Conservation (phyloP, 2,329 filamentous ascomycete genomes). For the Talaromyces sp. region DNA sequence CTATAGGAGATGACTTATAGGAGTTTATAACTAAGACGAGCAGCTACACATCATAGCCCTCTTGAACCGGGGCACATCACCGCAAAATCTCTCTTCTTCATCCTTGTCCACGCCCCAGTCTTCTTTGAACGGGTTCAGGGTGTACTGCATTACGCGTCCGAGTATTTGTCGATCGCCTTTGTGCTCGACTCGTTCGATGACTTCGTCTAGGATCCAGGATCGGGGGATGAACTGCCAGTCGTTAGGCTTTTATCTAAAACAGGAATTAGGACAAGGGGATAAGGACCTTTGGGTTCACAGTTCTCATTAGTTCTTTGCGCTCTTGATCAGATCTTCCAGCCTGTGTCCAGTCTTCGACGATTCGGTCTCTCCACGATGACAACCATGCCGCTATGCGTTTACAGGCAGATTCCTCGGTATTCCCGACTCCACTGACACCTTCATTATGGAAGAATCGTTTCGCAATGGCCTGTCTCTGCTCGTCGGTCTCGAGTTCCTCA, state of each 20-base stretch:
- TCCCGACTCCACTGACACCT: conserved; percentile 57
- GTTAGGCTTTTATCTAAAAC: background rate
- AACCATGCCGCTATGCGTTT: conserved; percentile 74
- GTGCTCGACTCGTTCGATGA: conserved; percentile 86
- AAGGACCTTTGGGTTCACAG: conserved; percentile 72
- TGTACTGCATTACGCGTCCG: conserved; percentile 74
- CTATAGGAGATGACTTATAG: too few species aligned
- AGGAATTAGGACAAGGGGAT: conserved; percentile 17
- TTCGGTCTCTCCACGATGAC: conserved; percentile 67
- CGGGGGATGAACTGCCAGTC: conserved; percentile 68
- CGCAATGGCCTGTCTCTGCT: conserved; percentile 62
- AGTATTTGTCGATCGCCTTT: conserved; percentile 77
- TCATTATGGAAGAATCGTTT: conserved; percentile 76
- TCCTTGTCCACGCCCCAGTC: conserved; percentile 56
- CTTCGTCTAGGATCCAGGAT: conserved; percentile 87
- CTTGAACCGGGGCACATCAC: conserved; percentile 74
- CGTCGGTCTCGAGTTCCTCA: conserved; percentile 61
- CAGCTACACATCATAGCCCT: conserved; percentile 92
- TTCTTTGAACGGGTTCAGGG: conserved; percentile 80
- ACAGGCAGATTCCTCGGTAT: conserved; percentile 62
- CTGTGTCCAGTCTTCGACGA: conserved; percentile 70
- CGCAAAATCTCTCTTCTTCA: conserved; percentile 78
- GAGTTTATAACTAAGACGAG: conserved; percentile 52
- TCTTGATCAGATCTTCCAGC: conserved; percentile 55
- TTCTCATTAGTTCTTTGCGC: conserved; percentile 71